phyloP scores from a whole-genome alignment of 2,329 filamentous ascomycete species.

The Cladobotryum protrusum region DNA sequence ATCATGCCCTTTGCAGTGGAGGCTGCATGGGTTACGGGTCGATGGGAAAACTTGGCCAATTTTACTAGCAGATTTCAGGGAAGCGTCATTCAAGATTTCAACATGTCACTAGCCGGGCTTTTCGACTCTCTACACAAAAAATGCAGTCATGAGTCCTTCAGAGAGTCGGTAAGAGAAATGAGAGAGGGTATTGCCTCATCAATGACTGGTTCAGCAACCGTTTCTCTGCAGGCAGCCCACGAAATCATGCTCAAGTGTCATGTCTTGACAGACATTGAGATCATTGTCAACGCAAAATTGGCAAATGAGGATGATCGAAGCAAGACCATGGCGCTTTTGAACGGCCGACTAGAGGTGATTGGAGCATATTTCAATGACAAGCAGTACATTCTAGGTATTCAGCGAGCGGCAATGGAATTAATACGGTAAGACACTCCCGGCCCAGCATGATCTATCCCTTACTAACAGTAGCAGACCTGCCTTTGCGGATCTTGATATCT shows the following conservation, averaged over 20 bases:
- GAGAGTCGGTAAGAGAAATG: slow-evolving; percentile 53
- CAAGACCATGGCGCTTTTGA: slow-evolving; percentile 38
- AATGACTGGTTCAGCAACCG: slow-evolving; percentile 69
- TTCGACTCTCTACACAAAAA: slow-evolving; percentile 55
- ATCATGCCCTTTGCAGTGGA: slow-evolving; percentile 82
- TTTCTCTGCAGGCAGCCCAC: slow-evolving; percentile 78
- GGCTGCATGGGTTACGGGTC: slow-evolving; percentile 82
- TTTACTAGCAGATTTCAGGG: slow-evolving; percentile 55
- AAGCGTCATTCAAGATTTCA: slow-evolving; percentile 58
- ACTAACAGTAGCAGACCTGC: slow-evolving; percentile 34
- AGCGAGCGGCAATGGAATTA: slow-evolving; percentile 81
- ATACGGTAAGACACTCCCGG: slow-evolving; percentile 46
- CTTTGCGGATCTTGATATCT: slow-evolving; percentile 69
- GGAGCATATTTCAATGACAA: slow-evolving; percentile 90
- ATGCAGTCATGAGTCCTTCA: slow-evolving; percentile 46
- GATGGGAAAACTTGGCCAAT: slow-evolving; percentile 68
- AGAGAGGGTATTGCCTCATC: slow-evolving; percentile 65
- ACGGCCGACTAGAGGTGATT: slow-evolving; percentile 77
- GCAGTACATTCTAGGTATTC: slow-evolving; percentile 81
- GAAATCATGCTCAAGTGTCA: slow-evolving; percentile 82
- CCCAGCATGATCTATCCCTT: neutral
- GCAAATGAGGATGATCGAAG: slow-evolving; percentile 35
- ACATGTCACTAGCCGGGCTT: slow-evolving; percentile 63
- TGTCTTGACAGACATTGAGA: slow-evolving; percentile 78
- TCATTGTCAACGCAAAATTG: slow-evolving; percentile 52